Evolutionary conservation across 345 rosid species (phyloP), one percentile per base, ranked within the genome.

Genomic region (Geranium rotundifolium): DNA sequence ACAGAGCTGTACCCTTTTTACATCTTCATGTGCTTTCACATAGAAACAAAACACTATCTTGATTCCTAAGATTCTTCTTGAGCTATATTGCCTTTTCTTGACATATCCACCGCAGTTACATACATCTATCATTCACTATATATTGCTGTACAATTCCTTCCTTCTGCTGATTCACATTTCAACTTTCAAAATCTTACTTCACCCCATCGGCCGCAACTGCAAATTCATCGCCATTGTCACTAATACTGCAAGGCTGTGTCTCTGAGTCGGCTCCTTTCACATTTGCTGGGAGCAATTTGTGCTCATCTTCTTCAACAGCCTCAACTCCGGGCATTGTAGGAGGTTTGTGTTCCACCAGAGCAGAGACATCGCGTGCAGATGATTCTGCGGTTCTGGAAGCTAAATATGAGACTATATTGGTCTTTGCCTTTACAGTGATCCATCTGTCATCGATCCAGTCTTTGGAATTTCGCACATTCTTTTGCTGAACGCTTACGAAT

Each of bases 391-490:
- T 17, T 27, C 66, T 64, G 23, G 71, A 58, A 41, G 65, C 62
- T 65, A 80, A 16, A 62, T 60, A 65, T 17, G 58, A 57, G 29
- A 63, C 60, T 61, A 75, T 65, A 56, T 76, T 70, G 4, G 82
- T 63, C 65, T 72, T 71, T 55, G 65, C 60, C 60, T 69, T 64
- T 29, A 75, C 63, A 41, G 76, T 75, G 56, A 77, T 70, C 85
- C 85, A 81, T 65, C 62, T 75, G 80, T 63, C 60, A 23, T 62
- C 67, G 50, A 73, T 59, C 85, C 85, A 81, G 55, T 81, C 82
- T 70, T 63, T 81, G 20, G 85, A 81, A 56, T 15, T 65, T 64
- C 85, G 63, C 17, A 73, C 54, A 61, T 71, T 37, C 67, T 73
- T 69, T 63, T 16, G 69, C 17, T 58, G 65, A 57, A 78, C 69